Base-by-base conservation (phyloP, 2,329 filamentous ascomycete genomes). In the Eutypa lata region DNA sequence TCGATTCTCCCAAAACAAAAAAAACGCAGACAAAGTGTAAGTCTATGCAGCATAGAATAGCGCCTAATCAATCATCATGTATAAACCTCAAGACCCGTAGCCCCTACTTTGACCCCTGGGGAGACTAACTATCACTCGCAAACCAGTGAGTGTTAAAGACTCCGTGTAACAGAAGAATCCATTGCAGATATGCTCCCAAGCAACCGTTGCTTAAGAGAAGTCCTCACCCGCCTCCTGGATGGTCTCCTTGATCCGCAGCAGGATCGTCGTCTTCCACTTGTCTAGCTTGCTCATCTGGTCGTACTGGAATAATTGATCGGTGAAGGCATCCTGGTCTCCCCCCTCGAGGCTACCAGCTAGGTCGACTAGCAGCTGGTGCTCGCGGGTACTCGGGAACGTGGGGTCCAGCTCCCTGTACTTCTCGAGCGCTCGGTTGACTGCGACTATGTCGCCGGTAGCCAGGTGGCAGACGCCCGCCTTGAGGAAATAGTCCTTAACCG, bases 391-490 rank as follows among this genome's bases (percentile, higher is more conserved):
- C 8, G 81, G 76, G 66, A 97, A 97, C 26, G 82, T 81, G 18
- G 87, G 85, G 68, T 96, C 90, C 65, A 89, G 79, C 51, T 95
- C 90, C 57, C 82, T 77, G 75, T 96, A 97, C 61, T 83, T 84
- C 65, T 95, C 88, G 21, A 97, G 76, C 28, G 91, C 92, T 48
- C 90, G 83, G 66, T 87, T 87, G 18, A 87, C 82, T 47, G 87
- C 89, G 50, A 97, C 89, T 64, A 88, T 76, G 69, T 97, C 93
- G 55, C 78, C 78, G 18, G 76, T 78, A 38, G 83, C 84, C 37
- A 97, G 80, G 69, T 96, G 88, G 76, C 92, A 97, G 68, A 97
- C 89, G 31, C 91, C 92, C 1, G 91, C 90, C 76, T 97, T 96
- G 66, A 97, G 81, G 66, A 97, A 87, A 75, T 97, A 97, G 60